Conservation (phyloP, 257 asterid genomes). For the Solanum arcanum region DNA sequence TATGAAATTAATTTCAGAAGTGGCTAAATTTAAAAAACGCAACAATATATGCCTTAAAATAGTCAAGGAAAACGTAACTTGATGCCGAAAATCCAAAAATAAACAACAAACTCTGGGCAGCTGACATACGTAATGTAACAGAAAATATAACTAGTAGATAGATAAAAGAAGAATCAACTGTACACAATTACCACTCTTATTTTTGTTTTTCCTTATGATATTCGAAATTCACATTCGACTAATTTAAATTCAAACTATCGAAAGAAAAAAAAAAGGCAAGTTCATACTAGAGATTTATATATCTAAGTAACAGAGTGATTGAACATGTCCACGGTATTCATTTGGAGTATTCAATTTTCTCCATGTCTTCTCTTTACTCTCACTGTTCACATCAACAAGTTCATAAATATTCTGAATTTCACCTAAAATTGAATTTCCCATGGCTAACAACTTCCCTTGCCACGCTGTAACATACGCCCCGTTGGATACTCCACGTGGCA, state of each 20-base stretch:
- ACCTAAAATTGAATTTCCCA: background rate
- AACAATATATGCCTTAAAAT: background rate
- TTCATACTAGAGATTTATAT: background rate
- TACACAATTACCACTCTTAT: background rate
- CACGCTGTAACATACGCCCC: background rate
- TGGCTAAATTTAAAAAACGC: background rate
- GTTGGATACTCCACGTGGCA: background rate
- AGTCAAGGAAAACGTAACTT: background rate
- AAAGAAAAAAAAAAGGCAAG: too few species aligned
- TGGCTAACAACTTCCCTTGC: background rate
- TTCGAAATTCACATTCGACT: background rate
- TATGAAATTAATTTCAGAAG: background rate
- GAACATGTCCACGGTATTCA: constrained; percentile 1
- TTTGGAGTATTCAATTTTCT: background rate
- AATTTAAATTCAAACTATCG: background rate
- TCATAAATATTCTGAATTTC: background rate
- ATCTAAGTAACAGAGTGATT: background rate
- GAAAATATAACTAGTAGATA: background rate
- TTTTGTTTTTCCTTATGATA: too few species aligned
- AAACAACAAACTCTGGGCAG: background rate
- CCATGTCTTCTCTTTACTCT: background rate
- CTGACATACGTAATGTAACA: background rate
- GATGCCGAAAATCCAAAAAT: background rate
- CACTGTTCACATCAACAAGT: background rate
- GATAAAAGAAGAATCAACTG: background rate